Evolutionary conservation across 2,329 filamentous ascomycete genomes (phyloP), one percentile per base, ranked within the genome.

Genomic region (Aureobasidium sp.): DNA sequence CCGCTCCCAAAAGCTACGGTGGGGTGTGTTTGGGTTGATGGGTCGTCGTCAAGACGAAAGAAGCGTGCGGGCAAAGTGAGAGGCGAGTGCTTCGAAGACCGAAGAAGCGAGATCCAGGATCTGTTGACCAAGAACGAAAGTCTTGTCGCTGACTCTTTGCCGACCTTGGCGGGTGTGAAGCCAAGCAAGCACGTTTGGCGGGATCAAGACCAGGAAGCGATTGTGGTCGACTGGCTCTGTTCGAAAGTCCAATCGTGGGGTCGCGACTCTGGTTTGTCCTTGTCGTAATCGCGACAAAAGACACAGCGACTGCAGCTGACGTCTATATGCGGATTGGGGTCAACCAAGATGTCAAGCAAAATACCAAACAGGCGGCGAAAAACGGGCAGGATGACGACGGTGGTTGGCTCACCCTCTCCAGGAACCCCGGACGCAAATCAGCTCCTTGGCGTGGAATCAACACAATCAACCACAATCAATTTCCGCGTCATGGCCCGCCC

Each of bases 1-100:
- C 77, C 77, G 76, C 77, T 73, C 72, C 72, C 56, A 62, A 42
- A 45, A 17, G 62, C 58, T 64, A 34, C 12, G 56, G 34, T 37
- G 12, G 8, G 6, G 27, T 27, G 22, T 55, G 22, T 5, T 31
- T 25, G 37, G 14, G 34, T 36, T 17, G n/a, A 2, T 25, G 6
- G n/a, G 15, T 37, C 31, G 49, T 11, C 48, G 29, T 36, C 5
- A 6, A 51, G 17, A 36, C 48, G 48, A n/a, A 14, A 11, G 17
- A 22, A 12, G 5, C 49, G 36, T 53, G 27, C 3, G 31, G 22
- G 47, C 31, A 20, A 58, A 37, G 37, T 9, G 59, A 27, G 12
- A 52, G 39, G 48, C 45, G 20, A 34, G 25, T 17, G 34, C 9
- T 25, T 37, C 22, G 6, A 51, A 29, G 31, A 39, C 20, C 31